Conservation (phyloP, 257 asterid genomes). For the Gentiana dahurica region DNA sequence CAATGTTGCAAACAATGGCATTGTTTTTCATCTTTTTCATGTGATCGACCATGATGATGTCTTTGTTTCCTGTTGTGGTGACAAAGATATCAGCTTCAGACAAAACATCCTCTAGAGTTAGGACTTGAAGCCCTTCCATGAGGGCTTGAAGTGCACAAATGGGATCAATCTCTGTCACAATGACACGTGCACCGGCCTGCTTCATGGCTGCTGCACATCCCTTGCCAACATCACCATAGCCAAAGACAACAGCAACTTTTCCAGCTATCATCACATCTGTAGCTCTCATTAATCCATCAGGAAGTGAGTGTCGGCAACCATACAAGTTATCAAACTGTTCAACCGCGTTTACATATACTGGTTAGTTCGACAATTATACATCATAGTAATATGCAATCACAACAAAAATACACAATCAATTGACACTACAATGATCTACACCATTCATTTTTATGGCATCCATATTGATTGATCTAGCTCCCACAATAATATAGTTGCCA, state of each 20-base stretch:
- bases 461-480: not conserved
- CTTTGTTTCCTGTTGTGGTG: slow-evolving; percentile 62
- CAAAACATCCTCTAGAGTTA: slow-evolving; percentile 42
- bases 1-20: slow-evolving; percentile 65
- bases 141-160: slow-evolving; percentile 57
- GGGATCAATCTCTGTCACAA: slow-evolving; percentile 55
- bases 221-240: slow-evolving; percentile 58
- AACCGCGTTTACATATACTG: not conserved
- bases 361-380: slow-evolving; percentile 7
- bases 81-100: slow-evolving; percentile 51
- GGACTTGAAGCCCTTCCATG: slow-evolving; percentile 58
- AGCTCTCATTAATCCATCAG: slow-evolving; percentile 58
- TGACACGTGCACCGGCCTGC: slow-evolving; percentile 53
- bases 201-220: slow-evolving; percentile 58
- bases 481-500: too few relatives aligned
- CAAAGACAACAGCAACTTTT: slow-evolving; percentile 41
- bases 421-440: not conserved
- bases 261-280: slow-evolving; percentile 63
- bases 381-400: not conserved
- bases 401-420: not conserved
- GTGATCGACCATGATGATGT: slow-evolving; percentile 47
- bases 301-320: slow-evolving; percentile 61
- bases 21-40: slow-evolving; percentile 58
- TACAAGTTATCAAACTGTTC: slow-evolving; percentile 52
- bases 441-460: too few relatives aligned